Conservation (phyloP, 2,329 filamentous ascomycete species). For the Allantophomopsis cytisporea region DNA sequence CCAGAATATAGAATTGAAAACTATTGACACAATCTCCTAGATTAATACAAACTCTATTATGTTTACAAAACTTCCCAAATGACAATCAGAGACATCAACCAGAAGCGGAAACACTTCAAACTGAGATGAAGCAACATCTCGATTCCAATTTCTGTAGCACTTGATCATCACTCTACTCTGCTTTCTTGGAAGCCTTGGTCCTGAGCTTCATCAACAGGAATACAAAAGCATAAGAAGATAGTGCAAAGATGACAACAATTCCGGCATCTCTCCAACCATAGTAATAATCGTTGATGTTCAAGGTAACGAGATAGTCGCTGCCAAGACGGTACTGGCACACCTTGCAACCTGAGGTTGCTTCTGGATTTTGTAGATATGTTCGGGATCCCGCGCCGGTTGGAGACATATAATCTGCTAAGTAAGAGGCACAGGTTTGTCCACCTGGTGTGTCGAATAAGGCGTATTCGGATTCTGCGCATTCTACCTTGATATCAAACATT, state of each 20-base stretch:
- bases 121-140: no score
- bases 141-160: no score
- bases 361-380: slow-evolving; percentile 45
- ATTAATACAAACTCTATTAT: no score
- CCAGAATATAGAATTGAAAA: no score
- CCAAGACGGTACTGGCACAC: slow-evolving; percentile 48
- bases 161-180: no score
- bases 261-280: slow-evolving; percentile 55
- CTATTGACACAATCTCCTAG: no score
- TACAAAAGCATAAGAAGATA: slow-evolving; percentile 26
- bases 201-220: slow-evolving; percentile 33
- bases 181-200: slow-evolving; percentile 31
- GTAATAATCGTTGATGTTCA: slow-evolving; percentile 47
- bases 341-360: slow-evolving; percentile 36
- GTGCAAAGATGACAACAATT: slow-evolving; percentile 28
- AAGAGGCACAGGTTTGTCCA: slow-evolving; percentile 40
- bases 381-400: slow-evolving; percentile 24
- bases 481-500: slow-evolving; percentile 36
- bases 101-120: no score
- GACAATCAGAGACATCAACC: no score
- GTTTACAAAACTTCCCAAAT: no score
- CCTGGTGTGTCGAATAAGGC: slow-evolving; percentile 27
- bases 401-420: slow-evolving; percentile 36
- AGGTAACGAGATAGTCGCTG: slow-evolving; percentile 40
- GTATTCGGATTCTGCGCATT: slow-evolving; percentile 34